Conservation (phyloP, 2,329 filamentous ascomycete genomes). For the Colletotrichum cereale region DNA sequence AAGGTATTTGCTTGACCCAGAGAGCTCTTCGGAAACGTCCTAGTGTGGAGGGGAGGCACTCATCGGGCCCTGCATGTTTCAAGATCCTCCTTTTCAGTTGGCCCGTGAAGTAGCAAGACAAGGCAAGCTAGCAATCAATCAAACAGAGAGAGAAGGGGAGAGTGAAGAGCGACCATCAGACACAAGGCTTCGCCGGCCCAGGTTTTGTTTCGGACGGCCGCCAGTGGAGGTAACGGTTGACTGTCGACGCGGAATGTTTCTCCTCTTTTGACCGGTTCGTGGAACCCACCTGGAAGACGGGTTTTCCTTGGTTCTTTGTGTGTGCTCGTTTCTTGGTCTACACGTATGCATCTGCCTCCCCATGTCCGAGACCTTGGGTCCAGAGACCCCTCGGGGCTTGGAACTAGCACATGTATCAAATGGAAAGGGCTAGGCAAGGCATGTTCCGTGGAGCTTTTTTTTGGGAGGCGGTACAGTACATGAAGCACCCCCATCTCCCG, state of each 20-base stretch:
- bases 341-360: constrained; percentile 8
- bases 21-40: constrained; percentile 13
- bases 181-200: constrained; percentile 9
- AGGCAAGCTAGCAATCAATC: constrained; percentile 1
- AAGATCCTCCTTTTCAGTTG: constrained; percentile 5
- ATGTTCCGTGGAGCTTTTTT: neutral
- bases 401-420: constrained; percentile 3
- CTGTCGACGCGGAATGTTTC: constrained; percentile 25
- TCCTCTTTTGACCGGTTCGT: constrained; percentile 7
- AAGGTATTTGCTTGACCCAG: neutral
- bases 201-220: constrained; percentile 29
- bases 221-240: constrained; percentile 17
- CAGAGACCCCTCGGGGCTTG: constrained; percentile 23
- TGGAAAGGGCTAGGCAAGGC: constrained; percentile 3
- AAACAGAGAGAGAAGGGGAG: neutral
- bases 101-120: neutral
- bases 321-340: neutral
- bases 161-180: constrained; percentile 1
- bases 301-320: constrained; percentile 7
- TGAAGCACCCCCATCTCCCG: constrained; percentile 2
- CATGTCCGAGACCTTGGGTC: constrained; percentile 32
- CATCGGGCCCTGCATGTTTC: constrained; percentile 35
- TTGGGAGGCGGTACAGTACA: constrained; percentile 12
- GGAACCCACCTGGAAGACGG: constrained; percentile 25
- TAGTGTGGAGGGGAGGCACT: constrained; percentile 12